These are phyloP conservation scores for Pichia norvegensis DNA, from an alignment of 1,139 yeast genomes.

Conservation along the genomic window DNA sequence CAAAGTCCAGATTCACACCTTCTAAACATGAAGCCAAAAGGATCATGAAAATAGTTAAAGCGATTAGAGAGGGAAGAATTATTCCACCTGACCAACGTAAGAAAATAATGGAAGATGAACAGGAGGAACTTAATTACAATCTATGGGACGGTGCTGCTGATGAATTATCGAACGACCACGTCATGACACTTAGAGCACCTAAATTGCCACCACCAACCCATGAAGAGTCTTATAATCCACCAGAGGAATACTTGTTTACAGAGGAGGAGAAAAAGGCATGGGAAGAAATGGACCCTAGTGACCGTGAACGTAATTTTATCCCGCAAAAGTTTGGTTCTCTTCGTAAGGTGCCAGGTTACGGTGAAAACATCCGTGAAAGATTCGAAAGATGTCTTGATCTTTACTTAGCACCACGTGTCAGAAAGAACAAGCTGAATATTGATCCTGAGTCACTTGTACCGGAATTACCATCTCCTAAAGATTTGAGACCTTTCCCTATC, in stretches of 20 bases:
- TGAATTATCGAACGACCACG: constrained; percentile 54
- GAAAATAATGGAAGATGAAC: constrained; percentile 42
- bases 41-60: constrained; percentile 91
- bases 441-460: constrained; percentile 97
- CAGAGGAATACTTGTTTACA: constrained; percentile 80
- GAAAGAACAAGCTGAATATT: constrained; percentile 82
- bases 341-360: constrained; percentile 91
- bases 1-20: constrained; percentile 93
- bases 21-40: constrained; percentile 95
- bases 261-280: constrained; percentile 72
- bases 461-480: constrained; percentile 93
- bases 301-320: constrained; percentile 68
- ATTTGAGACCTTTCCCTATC: constrained; percentile 96
- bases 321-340: constrained; percentile 79
- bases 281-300: constrained; percentile 66
- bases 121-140: constrained; percentile 49
- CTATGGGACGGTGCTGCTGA: constrained; percentile 73
- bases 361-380: constrained; percentile 75
- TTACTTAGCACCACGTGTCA: constrained; percentile 92
- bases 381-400: constrained; percentile 92
- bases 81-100: constrained; percentile 55
- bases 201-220: constrained; percentile 93
- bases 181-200: constrained; percentile 92
- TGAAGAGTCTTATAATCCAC: constrained; percentile 96
- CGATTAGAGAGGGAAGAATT: constrained; percentile 93